Base-by-base conservation (phyloP, 1,284 basidiomycete genomes). In the Ganoderma leucocontextum region DNA sequence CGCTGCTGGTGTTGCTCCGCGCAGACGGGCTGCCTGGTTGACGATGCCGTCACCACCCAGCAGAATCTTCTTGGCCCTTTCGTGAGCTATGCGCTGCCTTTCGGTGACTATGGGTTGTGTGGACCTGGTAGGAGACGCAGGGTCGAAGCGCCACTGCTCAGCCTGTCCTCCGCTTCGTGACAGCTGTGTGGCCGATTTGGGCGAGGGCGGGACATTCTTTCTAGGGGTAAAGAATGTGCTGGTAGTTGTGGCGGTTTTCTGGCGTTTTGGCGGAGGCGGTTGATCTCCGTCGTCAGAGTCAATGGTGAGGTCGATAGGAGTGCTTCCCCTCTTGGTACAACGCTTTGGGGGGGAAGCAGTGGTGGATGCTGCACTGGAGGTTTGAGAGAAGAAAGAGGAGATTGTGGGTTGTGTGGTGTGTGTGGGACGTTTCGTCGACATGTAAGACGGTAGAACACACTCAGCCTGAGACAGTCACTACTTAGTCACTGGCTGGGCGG, bases 21-120 rank as follows among this genome's bases (percentile, higher is more conserved):
- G 65, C 7, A 59, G 65, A 2, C 39, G 66, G 42, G 39, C 42
- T 13, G 65, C 60, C 4, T 49, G 39, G 17, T 2, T 12, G 69
- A 82, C 79, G 17, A 78, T 67, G 65, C 79, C 83, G 70, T 85
- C 85, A 60, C 84, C 83, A 42, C 81, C 79, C 12, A 91, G 79
- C 6, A 92, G 80, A 59, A 85, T 87, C 59, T 81, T 84, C 75
- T 87, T 87, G 70, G 91, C 88, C 33, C 83, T 81, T 64, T 88
- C 87, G 66, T 82, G 87, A 53, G 83, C 78, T 35, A 74, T 72
- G 52, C 68, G 71, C 35, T 76, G 75, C 42, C 68, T 68, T 53
- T 71, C 69, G 41, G 75, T 75, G 6, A 75, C 75, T 19, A 64
- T 65, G 36, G 69, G 75, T n/a, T 73, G 63, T 19, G 70, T 62